Conservation (phyloP, 1,284 basidiomycete species). For the Pyrrhoderma lamaoense region DNA sequence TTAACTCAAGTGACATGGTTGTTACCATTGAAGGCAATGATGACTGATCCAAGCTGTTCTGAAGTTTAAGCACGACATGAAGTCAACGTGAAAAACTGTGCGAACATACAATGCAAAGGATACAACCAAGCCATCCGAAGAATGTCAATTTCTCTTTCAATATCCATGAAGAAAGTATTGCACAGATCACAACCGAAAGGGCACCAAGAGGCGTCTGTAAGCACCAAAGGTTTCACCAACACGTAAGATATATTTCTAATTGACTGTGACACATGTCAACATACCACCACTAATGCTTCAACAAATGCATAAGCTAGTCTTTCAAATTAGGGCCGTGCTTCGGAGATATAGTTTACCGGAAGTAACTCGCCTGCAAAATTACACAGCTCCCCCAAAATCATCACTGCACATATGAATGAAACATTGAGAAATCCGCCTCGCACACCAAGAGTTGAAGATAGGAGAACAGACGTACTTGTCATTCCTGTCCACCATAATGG, state of each 20-base stretch:
- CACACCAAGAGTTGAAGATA: background rate
- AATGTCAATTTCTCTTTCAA: conserved; percentile 55
- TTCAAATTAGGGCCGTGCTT: background rate
- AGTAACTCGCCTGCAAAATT: conserved; percentile 24
- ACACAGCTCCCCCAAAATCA: conserved; percentile 36
- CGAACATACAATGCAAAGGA: conserved; percentile 41
- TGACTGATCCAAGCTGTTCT: conserved; percentile 19
- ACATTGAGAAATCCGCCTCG: background rate
- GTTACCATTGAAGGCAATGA: conserved; percentile 50
- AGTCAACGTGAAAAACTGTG: background rate
- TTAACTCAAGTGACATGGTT: too few species aligned
- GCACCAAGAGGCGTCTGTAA: conserved; percentile 55
- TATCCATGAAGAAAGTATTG: conserved; percentile 66
- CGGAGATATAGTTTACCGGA: background rate
- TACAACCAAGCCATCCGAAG: conserved; percentile 55
- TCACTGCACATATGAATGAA: conserved; percentile 26
- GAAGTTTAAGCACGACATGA: conserved; percentile 10
- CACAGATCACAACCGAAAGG: conserved; percentile 61
- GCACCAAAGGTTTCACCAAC: conserved; percentile 20
- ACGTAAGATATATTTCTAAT: background rate
- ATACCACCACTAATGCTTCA: conserved; percentile 41
- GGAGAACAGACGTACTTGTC: conserved; percentile 23
- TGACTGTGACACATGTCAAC: conserved; percentile 19
- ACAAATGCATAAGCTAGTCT: conserved; percentile 35
- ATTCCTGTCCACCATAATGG: conserved; percentile 50